Evolutionary conservation across 2,329 filamentous ascomycete genomes (phyloP), one percentile per base, ranked within the genome.

Genomic region (Fusarium fujikuroi): DNA sequence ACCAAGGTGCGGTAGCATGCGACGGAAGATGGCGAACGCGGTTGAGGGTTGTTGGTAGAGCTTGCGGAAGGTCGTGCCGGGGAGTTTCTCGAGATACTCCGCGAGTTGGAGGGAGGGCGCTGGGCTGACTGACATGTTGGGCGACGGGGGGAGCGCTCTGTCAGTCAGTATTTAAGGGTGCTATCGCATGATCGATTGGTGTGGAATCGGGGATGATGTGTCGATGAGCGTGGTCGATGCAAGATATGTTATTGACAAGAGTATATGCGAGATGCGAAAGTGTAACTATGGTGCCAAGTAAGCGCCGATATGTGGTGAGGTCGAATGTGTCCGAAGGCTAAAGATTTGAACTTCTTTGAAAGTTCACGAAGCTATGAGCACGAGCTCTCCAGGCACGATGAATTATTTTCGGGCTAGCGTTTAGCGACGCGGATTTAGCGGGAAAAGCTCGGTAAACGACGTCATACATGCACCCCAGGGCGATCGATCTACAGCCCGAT

Each of bases 1-100:
- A 95, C 93, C 94, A 70, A 98, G 85, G 79, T 97, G 93, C 65
- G 96, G 94, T 66, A 99, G 89, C 95, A 99, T 98, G 84, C 96
- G 95, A 76, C 96, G 91, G 82, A 98, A 98, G 79, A 99, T 95
- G 75, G 96, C 96, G 75, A 99, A 91, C 42, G 95, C 93, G 3
- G 96, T 97, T 46, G 95, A 97, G 36, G 96, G 96, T 86, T 98
- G 95, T 84, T 95, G 93, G 87, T 99, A 99, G 50, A 99, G 89
- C 82, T 94, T 93, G 80, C 91, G 90, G 83, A 98, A 97, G 40
- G 94, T 97, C 46, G 93, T 94, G 73, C 95, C 94, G 56, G 93
- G 93, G 79, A 97, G 92, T 81, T 92, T 91, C 88, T 98, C 95
- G 81, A 98, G 92, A 84, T 97, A 98, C 80, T 98, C 95, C 80